Conservation (phyloP, 2,329 filamentous ascomycete species). For the Fusarium goolgardi region DNA sequence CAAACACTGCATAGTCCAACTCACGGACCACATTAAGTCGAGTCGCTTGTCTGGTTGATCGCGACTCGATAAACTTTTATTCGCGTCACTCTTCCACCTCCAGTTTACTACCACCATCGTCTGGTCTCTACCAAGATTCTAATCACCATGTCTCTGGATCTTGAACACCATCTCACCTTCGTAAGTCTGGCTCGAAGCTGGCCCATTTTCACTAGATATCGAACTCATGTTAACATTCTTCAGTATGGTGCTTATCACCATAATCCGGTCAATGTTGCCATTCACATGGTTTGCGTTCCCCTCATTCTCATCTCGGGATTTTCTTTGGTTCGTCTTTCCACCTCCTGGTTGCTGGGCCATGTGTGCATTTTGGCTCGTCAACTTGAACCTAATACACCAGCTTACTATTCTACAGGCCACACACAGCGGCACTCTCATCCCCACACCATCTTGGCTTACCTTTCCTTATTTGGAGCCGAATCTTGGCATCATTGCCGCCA, state of each 20-base stretch:
- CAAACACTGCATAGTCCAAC: slow-evolving; percentile 18
- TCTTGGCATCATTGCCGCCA: slow-evolving; percentile 71
- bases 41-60: slow-evolving; percentile 23
- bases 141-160: slow-evolving; percentile 72
- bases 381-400: slow-evolving; percentile 5
- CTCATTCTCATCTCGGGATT: slow-evolving; percentile 78
- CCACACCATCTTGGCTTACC: slow-evolving; percentile 74
- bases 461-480: slow-evolving; percentile 75
- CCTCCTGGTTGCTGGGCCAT: slow-evolving; percentile 13
- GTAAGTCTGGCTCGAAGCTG: slow-evolving; percentile 61
- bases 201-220: background rate
- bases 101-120: slow-evolving; percentile 4
- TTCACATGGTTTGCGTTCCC: slow-evolving; percentile 84
- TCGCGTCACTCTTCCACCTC: slow-evolving; percentile 13
- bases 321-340: slow-evolving; percentile 70
- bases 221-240: slow-evolving; percentile 26
- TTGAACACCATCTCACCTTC: slow-evolving; percentile 85
- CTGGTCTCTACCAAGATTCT: slow-evolving; percentile 27
- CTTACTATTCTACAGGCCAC: slow-evolving; percentile 60
- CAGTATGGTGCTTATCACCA: slow-evolving; percentile 89
- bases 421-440: slow-evolving; percentile 72
- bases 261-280: slow-evolving; percentile 79
- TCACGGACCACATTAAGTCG: slow-evolving; percentile 25
- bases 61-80: slow-evolving; percentile 22
- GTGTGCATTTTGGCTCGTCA: slow-evolving; percentile 1